These are phyloP conservation scores for Pichia eremophila DNA, from an alignment of 805 yeast species.

Conservation along the genomic window DNA sequence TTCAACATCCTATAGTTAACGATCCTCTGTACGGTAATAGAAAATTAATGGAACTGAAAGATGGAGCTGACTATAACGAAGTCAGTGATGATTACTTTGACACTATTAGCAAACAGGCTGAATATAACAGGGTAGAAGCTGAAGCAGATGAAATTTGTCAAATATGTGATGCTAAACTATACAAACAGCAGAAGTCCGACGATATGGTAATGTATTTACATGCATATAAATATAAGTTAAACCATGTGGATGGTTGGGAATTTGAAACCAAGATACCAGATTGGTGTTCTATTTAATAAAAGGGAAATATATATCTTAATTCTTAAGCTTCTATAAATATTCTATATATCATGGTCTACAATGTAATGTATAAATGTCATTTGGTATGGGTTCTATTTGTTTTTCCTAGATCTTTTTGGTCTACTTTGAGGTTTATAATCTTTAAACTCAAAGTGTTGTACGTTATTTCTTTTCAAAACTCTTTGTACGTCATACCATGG, in stretches of 20 bases:
- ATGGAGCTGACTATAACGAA: background rate
- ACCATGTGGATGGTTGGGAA: slow-evolving; percentile 19
- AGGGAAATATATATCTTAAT: too few species aligned
- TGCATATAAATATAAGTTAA: slow-evolving; percentile 32
- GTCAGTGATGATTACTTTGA: slow-evolving; percentile 1
- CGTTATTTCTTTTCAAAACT: slow-evolving; percentile 2
- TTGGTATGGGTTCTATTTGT: background rate
- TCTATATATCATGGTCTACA: too few species aligned
- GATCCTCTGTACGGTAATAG: slow-evolving; percentile 25
- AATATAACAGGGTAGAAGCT: slow-evolving; percentile 3
- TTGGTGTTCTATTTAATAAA: slow-evolving; percentile 33
- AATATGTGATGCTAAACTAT: slow-evolving; percentile 28
- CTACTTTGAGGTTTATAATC: background rate
- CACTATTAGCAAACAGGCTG: slow-evolving; percentile 1
- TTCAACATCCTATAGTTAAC: slow-evolving; percentile 30
- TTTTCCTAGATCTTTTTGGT: background rate
- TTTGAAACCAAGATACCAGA: slow-evolving; percentile 37
- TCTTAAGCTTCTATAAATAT: background rate
- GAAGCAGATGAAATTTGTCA: slow-evolving; percentile 20
- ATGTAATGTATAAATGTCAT: background rate
- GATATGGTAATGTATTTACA: slow-evolving; percentile 37
- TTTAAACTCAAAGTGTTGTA: background rate
- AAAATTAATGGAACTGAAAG: slow-evolving; percentile 2
- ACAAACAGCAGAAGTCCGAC: slow-evolving; percentile 23
- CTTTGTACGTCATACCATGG: slow-evolving; percentile 14